Conservation (phyloP, 75 land plant genomes). For the Pinus taeda region DNA sequence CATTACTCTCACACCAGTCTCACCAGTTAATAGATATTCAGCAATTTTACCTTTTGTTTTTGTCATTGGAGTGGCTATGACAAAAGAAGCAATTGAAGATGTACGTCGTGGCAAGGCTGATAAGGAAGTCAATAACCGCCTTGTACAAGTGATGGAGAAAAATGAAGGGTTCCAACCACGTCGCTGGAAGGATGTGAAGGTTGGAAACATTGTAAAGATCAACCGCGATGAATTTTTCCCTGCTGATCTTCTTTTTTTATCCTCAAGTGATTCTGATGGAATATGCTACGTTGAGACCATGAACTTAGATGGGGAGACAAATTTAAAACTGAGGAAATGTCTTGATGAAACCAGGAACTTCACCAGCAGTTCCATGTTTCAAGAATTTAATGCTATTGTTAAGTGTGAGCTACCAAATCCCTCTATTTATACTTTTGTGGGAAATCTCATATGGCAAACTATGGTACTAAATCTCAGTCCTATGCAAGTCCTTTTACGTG, state of each 20-base stretch:
- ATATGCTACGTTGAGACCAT: conserved; percentile 35
- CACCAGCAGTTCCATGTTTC: not conserved
- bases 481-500: conserved; percentile 29
- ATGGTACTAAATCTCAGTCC: conserved; percentile 12
- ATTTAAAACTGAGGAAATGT: conserved; percentile 29
- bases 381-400: conserved; percentile 14
- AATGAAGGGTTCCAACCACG: conserved; percentile 14
- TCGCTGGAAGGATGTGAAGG: conserved; percentile 23
- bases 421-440: conserved; percentile 22
- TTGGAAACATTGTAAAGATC: conserved; percentile 26
- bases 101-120: conserved; percentile 30
- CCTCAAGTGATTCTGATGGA: conserved; percentile 23
- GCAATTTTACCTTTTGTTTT: conserved; percentile 40
- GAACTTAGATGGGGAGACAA: conserved; percentile 40
- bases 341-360: conserved; percentile 21
- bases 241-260: conserved; percentile 31
- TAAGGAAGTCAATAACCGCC: conserved; percentile 25
- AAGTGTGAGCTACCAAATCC: conserved; percentile 33
- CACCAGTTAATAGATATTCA: conserved; percentile 26
- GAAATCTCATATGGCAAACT: conserved; percentile 11
- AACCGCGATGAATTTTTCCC: conserved; percentile 23
- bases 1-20: conserved; percentile 39
- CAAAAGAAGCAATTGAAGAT: conserved; percentile 47
- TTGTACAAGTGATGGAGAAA: conserved; percentile 1
- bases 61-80: conserved; percentile 30